A percentile compares a stretch with the other conserved stretches of the same genome.
phyloP scores from a whole-genome alignment of 139 green algal genomes.

The Tetraselmis chui region DNA sequence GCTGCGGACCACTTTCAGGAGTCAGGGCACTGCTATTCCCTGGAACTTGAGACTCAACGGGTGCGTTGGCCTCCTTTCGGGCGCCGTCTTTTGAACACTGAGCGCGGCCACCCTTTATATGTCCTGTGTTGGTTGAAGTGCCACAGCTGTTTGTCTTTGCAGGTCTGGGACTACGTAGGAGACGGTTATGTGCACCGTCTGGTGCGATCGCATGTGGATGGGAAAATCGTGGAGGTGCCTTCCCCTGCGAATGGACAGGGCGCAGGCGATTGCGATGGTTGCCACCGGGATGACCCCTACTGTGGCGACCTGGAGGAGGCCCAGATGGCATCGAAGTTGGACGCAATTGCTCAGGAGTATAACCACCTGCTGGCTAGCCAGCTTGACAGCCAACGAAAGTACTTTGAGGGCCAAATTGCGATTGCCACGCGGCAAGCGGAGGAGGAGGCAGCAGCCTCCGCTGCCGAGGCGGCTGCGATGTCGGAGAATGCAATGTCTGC shows the following conservation, averaged over 20 bases:
- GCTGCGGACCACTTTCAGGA: conserved; percentile 76
- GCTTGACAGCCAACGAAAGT: conserved; percentile 80
- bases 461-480: neutral
- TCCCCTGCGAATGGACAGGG: conserved; percentile 19
- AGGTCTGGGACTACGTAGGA: conserved; percentile 94
- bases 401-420: conserved; percentile 58
- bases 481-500: neutral
- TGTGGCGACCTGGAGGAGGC: conserved; percentile 59
- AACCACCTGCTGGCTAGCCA: conserved; percentile 84
- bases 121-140: too few species aligned
- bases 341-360: conserved; percentile 66
- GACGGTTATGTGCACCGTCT: conserved; percentile 96
- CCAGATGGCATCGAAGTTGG: conserved; percentile 34
- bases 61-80: conserved; percentile 21
- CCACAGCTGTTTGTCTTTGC: too few species aligned
- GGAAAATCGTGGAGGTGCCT: conserved; percentile 89
- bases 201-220: conserved; percentile 83
- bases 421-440: neutral
- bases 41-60: conserved; percentile 87
- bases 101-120: too few species aligned
- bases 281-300: conserved; percentile 8
- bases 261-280: neutral
- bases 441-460: neutral
- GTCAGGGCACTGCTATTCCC: conserved; percentile 80
- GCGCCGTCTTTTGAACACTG: too few species aligned